Evolutionary conservation across 2,329 filamentous ascomycete species (phyloP).

Genomic region (Trichoderma sp.): DNA sequence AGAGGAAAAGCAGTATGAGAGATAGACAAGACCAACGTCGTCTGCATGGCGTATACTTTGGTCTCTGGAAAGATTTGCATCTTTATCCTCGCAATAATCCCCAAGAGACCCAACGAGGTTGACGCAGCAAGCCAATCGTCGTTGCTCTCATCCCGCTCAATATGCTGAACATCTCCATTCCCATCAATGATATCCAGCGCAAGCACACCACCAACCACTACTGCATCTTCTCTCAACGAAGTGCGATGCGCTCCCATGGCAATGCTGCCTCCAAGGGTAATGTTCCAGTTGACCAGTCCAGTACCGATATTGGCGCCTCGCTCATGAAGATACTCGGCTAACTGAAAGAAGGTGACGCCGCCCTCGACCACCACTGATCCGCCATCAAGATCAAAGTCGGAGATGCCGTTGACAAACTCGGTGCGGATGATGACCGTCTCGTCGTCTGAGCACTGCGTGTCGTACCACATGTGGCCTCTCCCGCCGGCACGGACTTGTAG

Average conservation of each 20-base stretch:
- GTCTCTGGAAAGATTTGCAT: slow-evolving; percentile 51
- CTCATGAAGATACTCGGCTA: slow-evolving; percentile 49
- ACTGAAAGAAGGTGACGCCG: slow-evolving; percentile 52
- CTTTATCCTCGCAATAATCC: slow-evolving; percentile 48
- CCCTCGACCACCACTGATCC: slow-evolving; percentile 50
- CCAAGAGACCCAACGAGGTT: slow-evolving; percentile 48
- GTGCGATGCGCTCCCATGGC: slow-evolving; percentile 53
- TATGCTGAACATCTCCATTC: slow-evolving; percentile 40
- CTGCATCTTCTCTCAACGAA: slow-evolving; percentile 47
- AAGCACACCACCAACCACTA: slow-evolving; percentile 49
- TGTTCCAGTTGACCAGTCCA: slow-evolving; percentile 54
- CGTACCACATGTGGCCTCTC: slow-evolving; percentile 54
- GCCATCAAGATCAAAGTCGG: slow-evolving; percentile 42
- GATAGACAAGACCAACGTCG: slow-evolving; percentile 39
- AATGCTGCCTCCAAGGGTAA: slow-evolving; percentile 49
- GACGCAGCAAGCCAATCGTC: slow-evolving; percentile 53
- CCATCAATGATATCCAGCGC: slow-evolving; percentile 51
- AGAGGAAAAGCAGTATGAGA: neutral
- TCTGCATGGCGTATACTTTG: slow-evolving; percentile 50
- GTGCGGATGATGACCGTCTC: slow-evolving; percentile 48
- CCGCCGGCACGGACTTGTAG: slow-evolving; percentile 47
- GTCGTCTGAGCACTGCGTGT: slow-evolving; percentile 52
- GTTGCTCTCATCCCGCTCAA: slow-evolving; percentile 42
- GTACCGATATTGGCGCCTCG: slow-evolving; percentile 48
- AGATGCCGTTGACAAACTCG: slow-evolving; percentile 44